phyloP scores from a whole-genome alignment of 306 rosid genomes.

The Calophaca sinica region DNA sequence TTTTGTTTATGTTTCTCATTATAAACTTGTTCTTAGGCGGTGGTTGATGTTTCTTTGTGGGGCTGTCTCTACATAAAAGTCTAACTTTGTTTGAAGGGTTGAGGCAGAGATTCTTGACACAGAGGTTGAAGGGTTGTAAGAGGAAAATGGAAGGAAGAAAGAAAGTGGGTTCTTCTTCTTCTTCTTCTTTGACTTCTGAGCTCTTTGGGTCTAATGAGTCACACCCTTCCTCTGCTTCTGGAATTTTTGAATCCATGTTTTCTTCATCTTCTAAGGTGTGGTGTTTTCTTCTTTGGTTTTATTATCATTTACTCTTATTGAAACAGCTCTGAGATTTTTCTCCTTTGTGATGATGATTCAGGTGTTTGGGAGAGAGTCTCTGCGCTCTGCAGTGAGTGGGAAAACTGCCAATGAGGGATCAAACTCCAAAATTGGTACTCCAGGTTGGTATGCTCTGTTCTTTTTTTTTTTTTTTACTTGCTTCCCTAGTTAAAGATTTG shows the following conservation, averaged over 20 bases:
- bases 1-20: constrained; percentile 25
- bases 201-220: constrained; percentile 69
- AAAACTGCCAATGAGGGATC: constrained; percentile 54
- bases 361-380: constrained; percentile 75
- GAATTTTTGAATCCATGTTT: constrained; percentile 68
- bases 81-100: constrained; percentile 28
- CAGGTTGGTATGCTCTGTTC: constrained; percentile 51
- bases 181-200: constrained; percentile 78
- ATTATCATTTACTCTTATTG: not conserved
- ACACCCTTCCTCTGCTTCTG: constrained; percentile 53
- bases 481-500: not conserved
- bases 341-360: constrained; percentile 39
- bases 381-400: constrained; percentile 54
- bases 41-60: constrained; percentile 45
- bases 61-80: constrained; percentile 14
- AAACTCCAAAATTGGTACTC: constrained; percentile 50
- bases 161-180: constrained; percentile 56
- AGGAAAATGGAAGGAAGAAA: constrained; percentile 73
- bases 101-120: constrained; percentile 21
- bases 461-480: too few species aligned
- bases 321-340: constrained; percentile 34
- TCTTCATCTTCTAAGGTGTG: constrained; percentile 71
- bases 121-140: not conserved
- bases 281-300: not conserved
- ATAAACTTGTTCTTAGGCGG: constrained; percentile 45